Base-by-base conservation (phyloP, 768 basidiomycete genomes). In the Candolleomyces efflorescens region DNA sequence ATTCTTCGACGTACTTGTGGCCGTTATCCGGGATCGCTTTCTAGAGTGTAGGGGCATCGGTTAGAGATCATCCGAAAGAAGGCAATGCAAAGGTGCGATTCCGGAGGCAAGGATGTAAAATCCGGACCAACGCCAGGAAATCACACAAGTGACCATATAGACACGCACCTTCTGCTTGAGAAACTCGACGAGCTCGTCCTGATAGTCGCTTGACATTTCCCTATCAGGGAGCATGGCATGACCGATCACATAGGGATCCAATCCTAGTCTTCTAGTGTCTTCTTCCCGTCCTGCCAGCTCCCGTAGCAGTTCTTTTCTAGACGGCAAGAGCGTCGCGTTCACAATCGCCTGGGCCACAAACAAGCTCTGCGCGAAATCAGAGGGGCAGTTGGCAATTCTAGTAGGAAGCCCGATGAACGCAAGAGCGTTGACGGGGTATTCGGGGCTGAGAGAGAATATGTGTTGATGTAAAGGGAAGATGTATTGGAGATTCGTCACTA, bases 371-470 rank as follows among this genome's bases (percentile, higher is more conserved):
- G 82, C 82, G 51, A 70, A 62, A 62, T 81, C 78, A 13, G 75
- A 76, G 2, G 80, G 78, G 49, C 76, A 79, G 65, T 80, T 82
- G 5, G 75, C 68, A 38, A 80, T 76, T 50, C 72, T 65, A 3
- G 76, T 71, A 2, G 82, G 82, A 2, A 84, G 71, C 2, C 83
- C 82, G 57, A 84, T 70, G 65, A 86, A 83, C 4, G 80, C 74
- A 22, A 85, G 76, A 15, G 82, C 80, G 39, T 75, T 82, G 1
- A 75, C 65, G 0, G 83, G 83, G 53, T 80, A 69, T 7, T 67
- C 64, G 4, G 76, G 63, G n/a, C 75, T 74, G 43, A 84, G 68
- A 13, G 79, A 80, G 60, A 87, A 76, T 23, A 84, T 77, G 65
- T 83, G 80, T 24, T 70, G 65, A 63, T 82, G 74, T 5, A 85